Evolutionary conservation across 768 basidiomycete species (phyloP), one percentile per base, ranked within the genome.

Genomic region (Podaxis sp.): DNA sequence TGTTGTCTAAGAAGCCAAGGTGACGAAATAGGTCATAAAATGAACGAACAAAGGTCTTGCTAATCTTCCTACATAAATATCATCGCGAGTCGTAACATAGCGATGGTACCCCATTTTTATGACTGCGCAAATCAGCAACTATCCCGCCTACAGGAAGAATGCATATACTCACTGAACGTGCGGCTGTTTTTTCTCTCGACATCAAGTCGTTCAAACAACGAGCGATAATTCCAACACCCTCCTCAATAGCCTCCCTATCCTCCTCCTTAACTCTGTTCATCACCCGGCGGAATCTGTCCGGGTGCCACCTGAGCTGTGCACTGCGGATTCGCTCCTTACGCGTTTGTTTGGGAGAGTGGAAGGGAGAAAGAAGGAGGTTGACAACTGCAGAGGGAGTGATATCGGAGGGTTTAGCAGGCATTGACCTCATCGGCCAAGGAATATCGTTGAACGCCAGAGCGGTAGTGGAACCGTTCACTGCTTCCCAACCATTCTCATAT

Each of bases 241-340:
- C 83, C 67, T 89, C 84, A 4, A 92, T 84, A 36, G 67, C 67
- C 19, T 65, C 76, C 68, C 69, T 83, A 40, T 92, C 89, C 53
- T 76, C 74, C 40, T 80, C 82, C 3, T 68, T 70, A 2, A 92
- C 84, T 68, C 84, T 79, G 13, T 68, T 71, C 58, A 89, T 71
- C 48, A 89, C 64, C 42, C 88, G 76, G 61, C 82, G 75, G 76
- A 92, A 92, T 51, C 89, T 77, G 73, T 93, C 92, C 2, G 92
- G 92, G 70, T 94, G 92, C 90, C 90, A 93, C 48, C 89, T 80
- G 22, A 89, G 81, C 72, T 89, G 81, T 0, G 88, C 90, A 28
- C 73, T 78, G 52, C 85, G 82, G 63, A 92, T 82, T 63, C 89
- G 80, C 59, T 92, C 89, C 71, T 85, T 90, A 65, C 79, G 80